Evolutionary conservation across 2,329 filamentous ascomycete species (phyloP).

Genomic region (Exophiala alcalophila): DNA sequence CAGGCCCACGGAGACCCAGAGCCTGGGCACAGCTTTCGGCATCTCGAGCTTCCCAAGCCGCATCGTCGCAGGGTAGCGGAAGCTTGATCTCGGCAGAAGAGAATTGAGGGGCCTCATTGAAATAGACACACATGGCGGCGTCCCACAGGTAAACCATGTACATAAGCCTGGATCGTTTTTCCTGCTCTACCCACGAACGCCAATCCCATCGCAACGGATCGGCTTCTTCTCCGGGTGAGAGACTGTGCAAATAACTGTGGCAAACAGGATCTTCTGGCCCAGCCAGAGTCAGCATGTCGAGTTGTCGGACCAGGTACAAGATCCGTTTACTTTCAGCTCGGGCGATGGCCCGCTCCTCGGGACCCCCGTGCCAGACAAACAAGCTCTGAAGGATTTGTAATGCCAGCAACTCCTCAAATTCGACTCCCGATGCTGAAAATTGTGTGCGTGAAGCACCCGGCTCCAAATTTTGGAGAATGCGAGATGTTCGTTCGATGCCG

Average conservation of each 20-base stretch:
- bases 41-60: constrained; percentile 66
- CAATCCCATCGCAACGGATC: constrained; percentile 60
- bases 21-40: constrained; percentile 61
- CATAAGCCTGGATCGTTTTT: constrained; percentile 64
- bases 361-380: constrained; percentile 68
- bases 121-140: constrained; percentile 65
- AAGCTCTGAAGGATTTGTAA: constrained; percentile 61
- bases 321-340: constrained; percentile 45
- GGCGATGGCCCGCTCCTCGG: constrained; percentile 62
- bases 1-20: constrained; percentile 60
- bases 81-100: constrained; percentile 63
- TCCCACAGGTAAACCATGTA: constrained; percentile 65
- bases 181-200: constrained; percentile 67
- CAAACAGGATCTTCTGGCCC: constrained; percentile 46
- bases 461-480: constrained; percentile 28
- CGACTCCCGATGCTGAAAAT: constrained; percentile 47
- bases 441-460: constrained; percentile 34
- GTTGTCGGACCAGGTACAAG: constrained; percentile 52
- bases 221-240: constrained; percentile 46
- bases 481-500: constrained; percentile 34
- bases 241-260: constrained; percentile 61
- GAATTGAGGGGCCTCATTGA: constrained; percentile 64
- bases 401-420: constrained; percentile 58
- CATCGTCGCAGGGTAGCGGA: constrained; percentile 70
- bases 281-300: constrained; percentile 56